Conservation (phyloP, 2,329 filamentous ascomycete genomes). For the Onygena corvina region DNA sequence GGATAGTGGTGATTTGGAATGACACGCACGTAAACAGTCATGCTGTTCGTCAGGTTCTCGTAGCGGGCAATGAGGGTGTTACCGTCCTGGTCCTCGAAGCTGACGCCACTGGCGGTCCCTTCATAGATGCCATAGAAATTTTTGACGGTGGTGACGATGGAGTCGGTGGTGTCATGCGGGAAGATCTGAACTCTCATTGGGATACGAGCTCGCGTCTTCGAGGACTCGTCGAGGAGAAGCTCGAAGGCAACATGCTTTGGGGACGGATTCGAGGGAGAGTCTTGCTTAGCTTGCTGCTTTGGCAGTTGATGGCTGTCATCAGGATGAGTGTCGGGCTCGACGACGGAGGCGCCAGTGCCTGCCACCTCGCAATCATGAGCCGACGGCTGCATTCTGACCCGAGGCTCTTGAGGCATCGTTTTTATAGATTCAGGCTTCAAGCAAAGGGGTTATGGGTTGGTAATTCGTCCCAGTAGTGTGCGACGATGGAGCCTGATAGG, state of each 20-base stretch:
- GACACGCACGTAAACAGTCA: constrained; percentile 85
- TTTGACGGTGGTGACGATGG: constrained; percentile 95
- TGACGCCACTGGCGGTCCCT: constrained; percentile 66
- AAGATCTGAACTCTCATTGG: constrained; percentile 71
- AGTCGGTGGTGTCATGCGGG: constrained; percentile 91
- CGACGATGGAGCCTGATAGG: not conserved
- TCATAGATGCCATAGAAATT: constrained; percentile 97
- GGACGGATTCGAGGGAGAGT: constrained; percentile 28
- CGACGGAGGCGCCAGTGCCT: not conserved
- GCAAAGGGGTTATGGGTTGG: not conserved
- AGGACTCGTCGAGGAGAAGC: constrained; percentile 47
- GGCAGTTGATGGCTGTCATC: not conserved
- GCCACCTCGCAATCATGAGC: constrained; percentile 2
- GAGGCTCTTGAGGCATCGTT: constrained; percentile 1
- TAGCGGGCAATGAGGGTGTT: constrained; percentile 90
- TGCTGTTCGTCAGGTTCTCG: constrained; percentile 87
- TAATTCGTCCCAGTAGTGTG: not conserved
- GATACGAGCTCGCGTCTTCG: constrained; percentile 48
- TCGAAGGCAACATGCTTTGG: constrained; percentile 55
- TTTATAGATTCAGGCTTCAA: not conserved
- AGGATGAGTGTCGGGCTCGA: not conserved
- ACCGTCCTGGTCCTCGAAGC: constrained; percentile 82
- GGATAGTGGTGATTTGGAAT: constrained; percentile 48
- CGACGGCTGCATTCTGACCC: constrained; percentile 3
- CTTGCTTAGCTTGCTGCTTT: constrained; percentile 25